These are phyloP conservation scores for Solanum dulcamara DNA, from an alignment of 257 asterid species.

Conservation along the genomic window DNA sequence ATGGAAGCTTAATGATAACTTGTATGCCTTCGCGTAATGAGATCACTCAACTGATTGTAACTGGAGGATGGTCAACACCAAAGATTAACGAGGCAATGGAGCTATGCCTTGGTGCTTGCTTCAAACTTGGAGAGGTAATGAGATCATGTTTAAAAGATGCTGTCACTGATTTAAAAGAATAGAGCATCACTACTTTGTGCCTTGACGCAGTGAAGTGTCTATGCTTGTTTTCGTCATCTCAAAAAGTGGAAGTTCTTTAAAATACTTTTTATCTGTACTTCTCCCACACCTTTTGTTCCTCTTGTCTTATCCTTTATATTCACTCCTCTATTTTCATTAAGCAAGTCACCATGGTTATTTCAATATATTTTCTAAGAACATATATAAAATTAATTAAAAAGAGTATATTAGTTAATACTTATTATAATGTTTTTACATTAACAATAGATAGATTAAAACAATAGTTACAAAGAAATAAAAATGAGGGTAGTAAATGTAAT, in stretches of 20 bases:
- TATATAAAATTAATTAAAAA: no score
- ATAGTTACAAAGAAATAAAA: no score
- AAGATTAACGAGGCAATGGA: conserved; percentile 85
- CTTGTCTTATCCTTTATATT: no score
- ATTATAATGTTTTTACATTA: no score
- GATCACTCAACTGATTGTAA: conserved; percentile 72
- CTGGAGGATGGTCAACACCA: conserved; percentile 91
- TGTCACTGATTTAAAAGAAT: conserved; percentile 34
- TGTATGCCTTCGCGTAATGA: conserved; percentile 90
- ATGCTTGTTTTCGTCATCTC: conserved; percentile 64
- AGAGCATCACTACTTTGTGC: not conserved
- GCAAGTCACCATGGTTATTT: no score
- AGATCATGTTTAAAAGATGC: conserved; percentile 69
- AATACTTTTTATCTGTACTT: no score
- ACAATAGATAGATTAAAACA: no score
- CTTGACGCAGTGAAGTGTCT: not conserved
- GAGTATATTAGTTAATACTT: no score
- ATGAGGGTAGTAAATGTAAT: no score
- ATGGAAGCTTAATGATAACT: conserved; percentile 63
- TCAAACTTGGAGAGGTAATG: conserved; percentile 70
- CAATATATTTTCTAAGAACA: no score
- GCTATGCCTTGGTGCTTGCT: conserved; percentile 82
- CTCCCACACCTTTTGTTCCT: no score
- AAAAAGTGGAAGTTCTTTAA: conserved; percentile 34
- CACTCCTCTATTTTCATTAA: no score